Conservation (phyloP, 345 rosid genomes). For the Pelargonium nanum region DNA sequence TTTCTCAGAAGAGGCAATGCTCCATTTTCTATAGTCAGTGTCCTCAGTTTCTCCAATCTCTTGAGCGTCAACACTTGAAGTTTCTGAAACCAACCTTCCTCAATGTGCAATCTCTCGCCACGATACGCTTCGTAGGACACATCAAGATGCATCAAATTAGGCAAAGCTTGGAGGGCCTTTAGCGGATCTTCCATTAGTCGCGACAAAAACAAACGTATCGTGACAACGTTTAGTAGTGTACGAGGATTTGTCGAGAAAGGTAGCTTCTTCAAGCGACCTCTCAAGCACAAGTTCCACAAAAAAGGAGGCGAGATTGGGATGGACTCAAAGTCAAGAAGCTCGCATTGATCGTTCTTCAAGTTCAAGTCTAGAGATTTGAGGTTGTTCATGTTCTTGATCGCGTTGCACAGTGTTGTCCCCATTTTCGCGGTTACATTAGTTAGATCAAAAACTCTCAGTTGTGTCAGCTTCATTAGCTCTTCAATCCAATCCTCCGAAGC, state of each 20-base stretch:
- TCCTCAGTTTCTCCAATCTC: neutral
- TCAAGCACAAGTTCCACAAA: neutral
- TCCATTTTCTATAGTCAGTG: neutral
- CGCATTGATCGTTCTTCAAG: neutral
- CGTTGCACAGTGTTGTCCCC: no score
- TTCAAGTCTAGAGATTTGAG: neutral
- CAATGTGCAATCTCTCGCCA: neutral
- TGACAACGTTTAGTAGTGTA: neutral
- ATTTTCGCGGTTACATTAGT: neutral
- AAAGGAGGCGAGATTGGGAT: neutral
- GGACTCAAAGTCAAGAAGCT: neutral
- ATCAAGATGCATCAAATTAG: neutral
- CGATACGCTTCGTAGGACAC: neutral
- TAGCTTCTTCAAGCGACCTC: neutral
- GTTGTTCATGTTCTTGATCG: neutral
- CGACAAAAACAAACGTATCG: neutral
- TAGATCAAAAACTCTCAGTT: conserved; percentile 3
- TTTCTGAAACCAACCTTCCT: neutral
- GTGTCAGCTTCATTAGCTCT: neutral
- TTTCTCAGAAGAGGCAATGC: neutral
- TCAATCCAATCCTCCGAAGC: neutral
- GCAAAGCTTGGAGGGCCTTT: neutral
- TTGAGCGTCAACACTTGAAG: neutral
- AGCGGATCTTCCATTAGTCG: conserved; percentile 2
- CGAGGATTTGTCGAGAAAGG: neutral